These are phyloP conservation scores for Dictyostelium firmibasis DNA, from an alignment of 78 protist species.

Conservation along the genomic window DNA sequence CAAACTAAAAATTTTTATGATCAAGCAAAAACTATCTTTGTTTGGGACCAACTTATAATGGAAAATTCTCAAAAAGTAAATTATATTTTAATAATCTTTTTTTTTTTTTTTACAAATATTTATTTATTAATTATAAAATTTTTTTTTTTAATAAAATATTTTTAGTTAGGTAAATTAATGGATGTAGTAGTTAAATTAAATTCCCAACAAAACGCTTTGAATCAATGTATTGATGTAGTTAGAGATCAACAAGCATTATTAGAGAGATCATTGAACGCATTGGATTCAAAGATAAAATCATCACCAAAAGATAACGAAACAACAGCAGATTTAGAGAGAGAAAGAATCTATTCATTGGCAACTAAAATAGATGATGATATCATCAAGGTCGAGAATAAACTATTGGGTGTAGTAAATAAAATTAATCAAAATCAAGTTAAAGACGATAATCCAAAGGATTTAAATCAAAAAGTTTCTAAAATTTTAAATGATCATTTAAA, in stretches of 20 bases:
- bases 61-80: constrained; percentile 68
- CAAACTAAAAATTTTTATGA: constrained; percentile 64
- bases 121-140: neutral
- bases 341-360: constrained; percentile 60
- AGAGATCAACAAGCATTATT: constrained; percentile 60
- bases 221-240: constrained; percentile 49
- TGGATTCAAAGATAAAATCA: constrained; percentile 43
- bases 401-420: constrained; percentile 27
- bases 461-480: constrained; percentile 59
- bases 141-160: neutral
- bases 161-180: constrained; percentile 45
- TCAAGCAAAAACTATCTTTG: constrained; percentile 57
- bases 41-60: constrained; percentile 66
- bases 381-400: constrained; percentile 27
- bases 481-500: constrained; percentile 68
- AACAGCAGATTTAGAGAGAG: constrained; percentile 72
- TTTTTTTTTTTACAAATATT: neutral
- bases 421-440: constrained; percentile 37
- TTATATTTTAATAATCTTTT: neutral
- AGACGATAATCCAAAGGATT: constrained; percentile 45
- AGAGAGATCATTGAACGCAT: constrained; percentile 66
- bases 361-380: constrained; percentile 68
- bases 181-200: constrained; percentile 24
- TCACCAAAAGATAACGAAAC: constrained; percentile 54
- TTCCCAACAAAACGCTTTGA: constrained; percentile 42